Conservation (phyloP, 2,329 filamentous ascomycete species). For the Bisporella sp. region DNA sequence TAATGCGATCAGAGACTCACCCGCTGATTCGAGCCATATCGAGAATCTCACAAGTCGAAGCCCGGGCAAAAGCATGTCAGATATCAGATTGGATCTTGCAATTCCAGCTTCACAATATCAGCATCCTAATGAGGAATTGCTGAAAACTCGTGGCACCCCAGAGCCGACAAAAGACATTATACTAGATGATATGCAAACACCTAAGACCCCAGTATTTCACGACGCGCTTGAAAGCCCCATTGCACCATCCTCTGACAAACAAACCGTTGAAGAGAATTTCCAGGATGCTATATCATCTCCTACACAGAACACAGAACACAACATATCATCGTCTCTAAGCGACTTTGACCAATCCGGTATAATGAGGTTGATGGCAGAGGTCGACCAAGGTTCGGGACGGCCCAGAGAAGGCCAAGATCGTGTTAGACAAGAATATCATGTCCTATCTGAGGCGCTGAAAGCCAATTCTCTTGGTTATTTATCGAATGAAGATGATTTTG, state of each 20-base stretch:
- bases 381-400: conserved; percentile 10
- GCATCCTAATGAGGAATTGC: too few relatives aligned
- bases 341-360: conserved; percentile 24
- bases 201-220: conserved; percentile 29
- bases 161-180: neutral
- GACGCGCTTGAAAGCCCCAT: conserved; percentile 41
- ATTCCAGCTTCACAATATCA: too few relatives aligned
- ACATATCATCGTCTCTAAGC: conserved; percentile 14
- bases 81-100: too few relatives aligned
- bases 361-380: conserved; percentile 17
- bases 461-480: neutral
- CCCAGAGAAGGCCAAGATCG: neutral
- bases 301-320: neutral
- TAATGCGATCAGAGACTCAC: too few relatives aligned
- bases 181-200: neutral
- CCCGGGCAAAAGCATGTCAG: too few relatives aligned
- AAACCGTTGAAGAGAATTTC: conserved; percentile 15
- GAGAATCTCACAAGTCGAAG: too few relatives aligned
- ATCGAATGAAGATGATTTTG: too few relatives aligned
- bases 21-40: too few relatives aligned
- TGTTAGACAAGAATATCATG: neutral
- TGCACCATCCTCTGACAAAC: conserved; percentile 19
- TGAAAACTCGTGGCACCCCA: neutral
- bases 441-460: conserved; percentile 3
- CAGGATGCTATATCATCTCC: conserved; percentile 23